Evolutionary conservation across 306 rosid genomes (phyloP).

Genomic region (Ammopiptanthus mongolicus): DNA sequence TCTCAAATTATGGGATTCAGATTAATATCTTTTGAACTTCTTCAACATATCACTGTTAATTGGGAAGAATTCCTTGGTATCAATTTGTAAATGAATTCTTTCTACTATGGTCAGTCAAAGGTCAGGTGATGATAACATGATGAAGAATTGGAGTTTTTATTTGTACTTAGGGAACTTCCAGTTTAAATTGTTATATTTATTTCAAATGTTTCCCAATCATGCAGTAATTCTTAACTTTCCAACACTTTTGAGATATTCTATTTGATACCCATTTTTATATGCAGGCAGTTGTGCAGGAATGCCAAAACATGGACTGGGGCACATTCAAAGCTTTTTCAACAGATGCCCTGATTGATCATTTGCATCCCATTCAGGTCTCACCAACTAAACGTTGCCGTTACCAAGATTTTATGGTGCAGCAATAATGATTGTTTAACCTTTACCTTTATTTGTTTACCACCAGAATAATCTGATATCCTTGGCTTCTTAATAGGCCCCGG

Average conservation of each 20-base stretch:
- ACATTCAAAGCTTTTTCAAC: slow-evolving; percentile 64
- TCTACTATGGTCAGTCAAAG: neutral
- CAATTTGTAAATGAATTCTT: slow-evolving; percentile 18
- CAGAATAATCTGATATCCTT: neutral
- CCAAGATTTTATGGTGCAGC: neutral
- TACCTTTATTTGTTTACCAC: neutral
- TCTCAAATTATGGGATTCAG: slow-evolving; percentile 6
- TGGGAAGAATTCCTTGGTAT: slow-evolving; percentile 7
- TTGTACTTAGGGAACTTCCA: neutral
- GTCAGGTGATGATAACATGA: neutral
- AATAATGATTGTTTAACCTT: neutral
- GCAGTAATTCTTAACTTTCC: slow-evolving; percentile 2
- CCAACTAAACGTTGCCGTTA: slow-evolving; percentile 1
- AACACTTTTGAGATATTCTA: neutral
- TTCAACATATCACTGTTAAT: neutral
- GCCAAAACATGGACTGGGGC: slow-evolving; percentile 90
- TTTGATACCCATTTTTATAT: slow-evolving; percentile 7
- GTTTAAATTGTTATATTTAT: slow-evolving; percentile 6
- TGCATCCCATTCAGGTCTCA: slow-evolving; percentile 86
- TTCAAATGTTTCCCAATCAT: neutral
- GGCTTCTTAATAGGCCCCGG: neutral
- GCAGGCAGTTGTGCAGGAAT: slow-evolving; percentile 79
- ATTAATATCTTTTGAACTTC: neutral
- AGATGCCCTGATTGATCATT: slow-evolving; percentile 76
- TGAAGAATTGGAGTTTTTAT: neutral